Percentiles rank a stretch among this genome's conserved stretches.
These are phyloP conservation scores for Piper longum DNA, from an alignment of 164 flowering plant species.

Conservation along the genomic window DNA sequence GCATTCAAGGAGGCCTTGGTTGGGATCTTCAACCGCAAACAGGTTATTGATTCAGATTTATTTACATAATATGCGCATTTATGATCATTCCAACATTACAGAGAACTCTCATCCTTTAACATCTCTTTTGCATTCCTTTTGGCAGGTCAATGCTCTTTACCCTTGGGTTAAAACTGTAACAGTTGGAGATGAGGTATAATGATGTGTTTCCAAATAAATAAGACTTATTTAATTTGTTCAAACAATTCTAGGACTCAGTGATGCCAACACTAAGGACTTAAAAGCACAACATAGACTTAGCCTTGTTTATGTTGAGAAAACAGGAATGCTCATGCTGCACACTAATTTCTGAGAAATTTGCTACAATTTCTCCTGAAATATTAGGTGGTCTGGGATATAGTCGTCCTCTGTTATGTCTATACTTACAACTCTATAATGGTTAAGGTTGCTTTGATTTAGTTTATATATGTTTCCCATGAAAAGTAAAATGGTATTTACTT, in stretches of 20 bases:
- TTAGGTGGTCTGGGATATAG: conserved; percentile 48
- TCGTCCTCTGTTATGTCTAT: conserved; percentile 38
- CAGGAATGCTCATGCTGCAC: conserved; percentile 54
- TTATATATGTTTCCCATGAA: neutral
- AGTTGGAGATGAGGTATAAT: conserved; percentile 25
- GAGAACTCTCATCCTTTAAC: neutral
- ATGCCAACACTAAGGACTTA: too few species aligned
- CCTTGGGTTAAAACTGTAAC: conserved; percentile 40
- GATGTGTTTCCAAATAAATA: too few species aligned
- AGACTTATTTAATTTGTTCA: neutral
- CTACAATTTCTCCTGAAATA: conserved; percentile 32
- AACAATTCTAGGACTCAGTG: too few species aligned
- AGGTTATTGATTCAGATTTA: conserved; percentile 15
- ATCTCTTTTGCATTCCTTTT: conserved; percentile 2
- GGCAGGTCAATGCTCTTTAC: conserved; percentile 30
- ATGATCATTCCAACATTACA: neutral
- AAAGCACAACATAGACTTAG: too few species aligned
- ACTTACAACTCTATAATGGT: neutral
- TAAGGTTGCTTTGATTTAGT: neutral
- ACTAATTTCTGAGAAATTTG: conserved; percentile 51
- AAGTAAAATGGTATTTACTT: too few species aligned
- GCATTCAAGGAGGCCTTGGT: conserved; percentile 40
- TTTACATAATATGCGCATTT: neutral
- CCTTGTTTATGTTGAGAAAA: too few species aligned
- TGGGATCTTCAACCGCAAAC: conserved; percentile 41